Evolutionary conservation across 2,329 filamentous ascomycete genomes (phyloP).

Genomic region (Fusarium citri): DNA sequence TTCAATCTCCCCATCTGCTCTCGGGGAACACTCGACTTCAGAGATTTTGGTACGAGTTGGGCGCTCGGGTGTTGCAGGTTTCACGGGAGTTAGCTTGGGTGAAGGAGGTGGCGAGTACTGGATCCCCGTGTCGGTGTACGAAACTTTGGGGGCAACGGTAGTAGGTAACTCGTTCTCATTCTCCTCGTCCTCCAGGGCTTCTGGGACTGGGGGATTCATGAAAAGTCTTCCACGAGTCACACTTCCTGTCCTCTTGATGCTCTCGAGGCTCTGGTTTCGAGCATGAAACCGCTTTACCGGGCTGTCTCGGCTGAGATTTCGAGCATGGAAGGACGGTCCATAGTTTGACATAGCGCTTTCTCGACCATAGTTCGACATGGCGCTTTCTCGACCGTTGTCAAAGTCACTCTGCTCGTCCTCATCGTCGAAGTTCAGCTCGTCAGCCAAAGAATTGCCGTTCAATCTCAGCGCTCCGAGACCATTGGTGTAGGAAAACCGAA

Average conservation of each 20-base stretch:
- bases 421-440: slow-evolving; percentile 89
- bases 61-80: slow-evolving; percentile 59
- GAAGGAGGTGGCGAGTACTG: slow-evolving; percentile 89
- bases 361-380: slow-evolving; percentile 69
- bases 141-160: slow-evolving; percentile 53
- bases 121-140: slow-evolving; percentile 80
- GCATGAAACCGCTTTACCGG: slow-evolving; percentile 61
- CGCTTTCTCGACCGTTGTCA: slow-evolving; percentile 72
- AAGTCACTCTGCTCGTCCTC: slow-evolving; percentile 81
- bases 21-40: slow-evolving; percentile 57
- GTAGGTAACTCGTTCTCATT: slow-evolving; percentile 60
- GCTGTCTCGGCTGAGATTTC: slow-evolving; percentile 70
- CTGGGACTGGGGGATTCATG: slow-evolving; percentile 66
- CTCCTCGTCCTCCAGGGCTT: slow-evolving; percentile 67
- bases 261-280: slow-evolving; percentile 70
- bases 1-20: slow-evolving; percentile 70
- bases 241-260: slow-evolving; percentile 66
- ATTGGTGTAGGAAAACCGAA: slow-evolving; percentile 78
- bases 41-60: slow-evolving; percentile 52
- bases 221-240: slow-evolving; percentile 64
- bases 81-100: slow-evolving; percentile 62
- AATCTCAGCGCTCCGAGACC: slow-evolving; percentile 65
- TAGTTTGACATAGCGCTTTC: slow-evolving; percentile 68
- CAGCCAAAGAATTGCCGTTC: slow-evolving; percentile 82
- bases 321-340: slow-evolving; percentile 59